These are phyloP conservation scores for Kalmusia sp. DNA, from an alignment of 2,329 filamentous ascomycete genomes.

Conservation along the genomic window DNA sequence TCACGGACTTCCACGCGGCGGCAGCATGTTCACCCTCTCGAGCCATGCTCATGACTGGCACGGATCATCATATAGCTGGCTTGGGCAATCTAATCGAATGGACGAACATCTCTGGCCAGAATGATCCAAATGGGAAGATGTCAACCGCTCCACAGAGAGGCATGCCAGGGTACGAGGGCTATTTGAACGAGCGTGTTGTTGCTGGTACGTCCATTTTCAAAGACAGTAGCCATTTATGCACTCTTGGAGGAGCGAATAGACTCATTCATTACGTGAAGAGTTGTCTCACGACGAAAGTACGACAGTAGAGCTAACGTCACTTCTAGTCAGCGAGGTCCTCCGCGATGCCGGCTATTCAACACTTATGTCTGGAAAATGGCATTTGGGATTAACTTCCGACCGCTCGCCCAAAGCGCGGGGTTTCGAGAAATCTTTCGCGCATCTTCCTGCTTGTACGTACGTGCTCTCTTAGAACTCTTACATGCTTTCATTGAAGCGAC, in stretches of 20 bases:
- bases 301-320: neutral
- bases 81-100: conserved; percentile 61
- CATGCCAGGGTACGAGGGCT: conserved; percentile 69
- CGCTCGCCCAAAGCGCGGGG: conserved; percentile 63
- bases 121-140: conserved; percentile 59
- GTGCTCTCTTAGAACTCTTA: no score
- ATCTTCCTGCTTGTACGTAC: conserved; percentile 62
- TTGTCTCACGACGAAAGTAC: neutral
- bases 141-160: conserved; percentile 62
- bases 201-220: conserved; percentile 1
- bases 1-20: conserved; percentile 71
- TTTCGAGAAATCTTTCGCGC: conserved; percentile 66
- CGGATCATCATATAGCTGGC: conserved; percentile 66
- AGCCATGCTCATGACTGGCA: conserved; percentile 72
- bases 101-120: conserved; percentile 62
- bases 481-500: no score
- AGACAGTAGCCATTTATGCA: no score
- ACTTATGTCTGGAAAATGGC: conserved; percentile 69
- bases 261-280: no score
- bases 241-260: no score
- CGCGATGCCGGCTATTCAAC: conserved; percentile 67
- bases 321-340: conserved; percentile 64
- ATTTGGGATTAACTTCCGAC: conserved; percentile 66
- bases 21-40: conserved; percentile 70
- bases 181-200: conserved; percentile 66